Conservation (phyloP, 2,329 filamentous ascomycete genomes). For the Diaporthe capsici region DNA sequence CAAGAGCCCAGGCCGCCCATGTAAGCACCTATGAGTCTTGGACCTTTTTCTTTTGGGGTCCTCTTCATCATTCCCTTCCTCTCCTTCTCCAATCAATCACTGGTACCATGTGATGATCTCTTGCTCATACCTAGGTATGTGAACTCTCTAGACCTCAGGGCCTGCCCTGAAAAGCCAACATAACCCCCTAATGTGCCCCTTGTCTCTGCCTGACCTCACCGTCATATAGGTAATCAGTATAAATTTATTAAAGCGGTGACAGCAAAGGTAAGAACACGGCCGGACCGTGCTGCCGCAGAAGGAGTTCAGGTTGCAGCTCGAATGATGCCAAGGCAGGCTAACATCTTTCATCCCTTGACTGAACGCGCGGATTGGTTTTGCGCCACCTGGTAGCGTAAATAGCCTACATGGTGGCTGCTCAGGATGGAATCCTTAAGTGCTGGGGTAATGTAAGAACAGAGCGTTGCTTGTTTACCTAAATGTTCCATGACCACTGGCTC, state of each 20-base stretch:
- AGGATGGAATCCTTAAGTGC: too few relatives aligned
- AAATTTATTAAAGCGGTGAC: too few relatives aligned
- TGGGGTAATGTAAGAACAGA: too few relatives aligned
- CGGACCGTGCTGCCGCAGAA: not conserved
- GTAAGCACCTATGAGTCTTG: slow-evolving; percentile 5
- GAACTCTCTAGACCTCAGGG: slow-evolving; percentile 40
- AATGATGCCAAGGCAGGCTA: not conserved
- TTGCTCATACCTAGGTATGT: not conserved
- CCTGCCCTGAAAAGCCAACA: too few relatives aligned
- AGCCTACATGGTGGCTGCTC: not conserved
- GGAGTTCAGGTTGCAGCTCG: not conserved
- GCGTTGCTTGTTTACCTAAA: too few relatives aligned
- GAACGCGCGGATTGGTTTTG: not conserved
- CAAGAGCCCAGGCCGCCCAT: slow-evolving; percentile 15
- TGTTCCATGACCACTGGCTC: too few relatives aligned
- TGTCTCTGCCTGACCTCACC: too few relatives aligned
- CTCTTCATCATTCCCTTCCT: not conserved
- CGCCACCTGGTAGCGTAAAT: not conserved
- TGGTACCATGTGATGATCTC: too few relatives aligned
- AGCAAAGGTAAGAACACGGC: not conserved
- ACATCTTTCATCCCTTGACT: not conserved
- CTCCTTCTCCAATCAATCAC: not conserved
- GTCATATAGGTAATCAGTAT: too few relatives aligned
- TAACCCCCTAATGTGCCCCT: too few relatives aligned
- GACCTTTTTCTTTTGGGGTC: too few relatives aligned